Conservation (phyloP, 345 rosid genomes). For the Geranium brycei region DNA sequence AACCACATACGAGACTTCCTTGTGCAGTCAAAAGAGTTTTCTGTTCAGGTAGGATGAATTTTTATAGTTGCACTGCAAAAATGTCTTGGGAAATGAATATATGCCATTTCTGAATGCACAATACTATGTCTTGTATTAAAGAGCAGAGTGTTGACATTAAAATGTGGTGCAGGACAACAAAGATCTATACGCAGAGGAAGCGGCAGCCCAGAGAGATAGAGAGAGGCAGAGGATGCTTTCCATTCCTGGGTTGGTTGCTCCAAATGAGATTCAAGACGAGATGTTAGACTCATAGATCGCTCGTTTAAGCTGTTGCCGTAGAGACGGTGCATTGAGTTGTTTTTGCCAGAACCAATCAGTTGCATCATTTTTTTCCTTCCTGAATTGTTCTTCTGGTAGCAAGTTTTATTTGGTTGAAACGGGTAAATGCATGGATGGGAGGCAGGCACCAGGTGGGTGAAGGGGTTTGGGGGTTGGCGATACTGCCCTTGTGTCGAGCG, state of each 20-base stretch:
- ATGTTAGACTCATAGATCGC: conserved; percentile 58
- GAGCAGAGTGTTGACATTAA: neutral
- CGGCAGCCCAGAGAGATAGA: conserved; percentile 61
- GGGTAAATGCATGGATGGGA: conserved; percentile 6
- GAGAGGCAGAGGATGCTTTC: conserved; percentile 65
- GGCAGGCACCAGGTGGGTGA: neutral
- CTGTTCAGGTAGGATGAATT: conserved; percentile 50
- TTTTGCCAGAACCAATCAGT: conserved; percentile 15
- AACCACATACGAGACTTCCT: conserved; percentile 89
- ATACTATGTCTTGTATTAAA: no score
- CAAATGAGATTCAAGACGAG: conserved; percentile 67
- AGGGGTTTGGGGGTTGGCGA: conserved; percentile 13
- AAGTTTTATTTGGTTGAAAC: conserved; percentile 4
- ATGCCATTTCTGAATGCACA: neutral
- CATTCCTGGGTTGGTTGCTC: conserved; percentile 67
- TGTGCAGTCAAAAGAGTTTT: conserved; percentile 74
- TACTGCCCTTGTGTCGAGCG: conserved; percentile 13
- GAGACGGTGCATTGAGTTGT: conserved; percentile 7
- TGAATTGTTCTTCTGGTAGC: conserved; percentile 9
- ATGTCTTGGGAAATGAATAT: neutral
- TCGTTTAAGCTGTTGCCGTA: conserved; percentile 12
- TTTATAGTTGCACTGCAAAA: neutral
- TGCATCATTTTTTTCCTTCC: conserved; percentile 12
- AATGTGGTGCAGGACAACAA: conserved; percentile 45
- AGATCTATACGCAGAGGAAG: conserved; percentile 70